Base-by-base conservation (phyloP, 495 filamentous ascomycete genomes). In the Neurospora sp. region DNA sequence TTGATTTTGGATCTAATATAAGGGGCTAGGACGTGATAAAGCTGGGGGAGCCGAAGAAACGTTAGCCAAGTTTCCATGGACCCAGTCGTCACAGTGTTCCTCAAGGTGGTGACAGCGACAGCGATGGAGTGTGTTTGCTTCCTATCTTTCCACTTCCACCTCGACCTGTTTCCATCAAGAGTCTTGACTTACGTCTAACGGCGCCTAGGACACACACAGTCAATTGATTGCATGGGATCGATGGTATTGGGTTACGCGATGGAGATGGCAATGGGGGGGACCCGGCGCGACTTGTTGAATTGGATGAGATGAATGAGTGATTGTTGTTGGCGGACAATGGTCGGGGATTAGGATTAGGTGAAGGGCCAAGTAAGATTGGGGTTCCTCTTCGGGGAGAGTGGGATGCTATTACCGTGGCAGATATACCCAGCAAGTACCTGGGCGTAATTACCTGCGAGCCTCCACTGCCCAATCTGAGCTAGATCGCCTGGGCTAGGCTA, bases 11-110 rank as follows among this genome's bases (percentile, higher is more conserved):
- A 46, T 59, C 20, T 35, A 39, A 72, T 72, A 11, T 44, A 71
- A 71, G 39, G 27, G 70, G 54, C 54, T 66, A 66, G 54, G 54
- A 66, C 54, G 54, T 66, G 54, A 66, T 66, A 66, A 66, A 66
- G 54, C 54, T 66, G 54, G 54, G 54, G 54, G 54, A 35, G 54
- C 54, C 54, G 54, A 35, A 66, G 54, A 35, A 66, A 66, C 27
- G 14, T 66, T 66, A 66, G 54, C 27, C 54, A 66, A 66, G 54
- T 66, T 66, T 66, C 54, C 27, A 66, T 66, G 27, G 23, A 37
- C 27, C 54, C 54, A 66, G 54, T 62, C 54, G 54, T 62, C 54
- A 31, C 54, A 62, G 54, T 59, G 48, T 59, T 59, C 23, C 48
- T 16, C 23, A 16, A 18, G 14, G 7, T 62, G 48, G 48, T 59